phyloP scores from a whole-genome alignment of 2,329 filamentous ascomycete genomes.

The Torrubiellomyces zombiae region DNA sequence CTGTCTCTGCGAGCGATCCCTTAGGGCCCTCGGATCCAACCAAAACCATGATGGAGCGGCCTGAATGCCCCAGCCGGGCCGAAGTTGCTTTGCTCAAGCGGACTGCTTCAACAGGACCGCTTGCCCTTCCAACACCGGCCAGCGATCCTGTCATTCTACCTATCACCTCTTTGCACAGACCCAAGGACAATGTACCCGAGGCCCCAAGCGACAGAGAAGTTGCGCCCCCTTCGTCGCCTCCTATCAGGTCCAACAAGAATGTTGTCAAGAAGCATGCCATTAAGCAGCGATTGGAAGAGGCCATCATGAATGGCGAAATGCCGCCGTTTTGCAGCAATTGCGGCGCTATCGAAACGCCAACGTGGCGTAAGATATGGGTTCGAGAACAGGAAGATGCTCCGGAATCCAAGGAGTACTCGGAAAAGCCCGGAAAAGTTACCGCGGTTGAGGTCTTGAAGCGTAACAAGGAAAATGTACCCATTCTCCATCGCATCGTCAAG shows the following conservation, averaged over 20 bases:
- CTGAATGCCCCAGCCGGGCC: constrained; percentile 10
- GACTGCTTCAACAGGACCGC: constrained; percentile 18
- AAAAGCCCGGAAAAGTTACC: constrained; percentile 56
- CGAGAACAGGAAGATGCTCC: constrained; percentile 57
- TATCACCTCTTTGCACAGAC: too few species aligned
- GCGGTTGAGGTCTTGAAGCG: constrained; percentile 53
- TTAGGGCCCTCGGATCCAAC: constrained; percentile 24
- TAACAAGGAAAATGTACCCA: constrained; percentile 45
- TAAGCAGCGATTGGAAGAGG: constrained; percentile 40
- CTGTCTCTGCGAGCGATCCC: constrained; percentile 33
- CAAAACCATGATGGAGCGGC: constrained; percentile 8
- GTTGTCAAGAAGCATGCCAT: constrained; percentile 45
- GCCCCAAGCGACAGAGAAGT: too few species aligned
- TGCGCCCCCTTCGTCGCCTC: constrained; percentile 19
- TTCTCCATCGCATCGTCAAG: constrained; percentile 59
- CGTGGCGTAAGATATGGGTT: constrained; percentile 88
- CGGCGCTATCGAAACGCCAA: constrained; percentile 87
- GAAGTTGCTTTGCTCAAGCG: constrained; percentile 20
- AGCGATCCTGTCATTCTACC: constrained; percentile 28
- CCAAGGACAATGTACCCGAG: too few species aligned
- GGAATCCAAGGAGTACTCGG: constrained; percentile 51
- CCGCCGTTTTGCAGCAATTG: constrained; percentile 86
- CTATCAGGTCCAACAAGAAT: constrained; percentile 41
- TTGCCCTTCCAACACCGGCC: constrained; percentile 23
- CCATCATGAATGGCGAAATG: constrained; percentile 64